Percentiles rank a stretch among this genome's conserved stretches.
Evolutionary conservation across 768 basidiomycete species (phyloP).

Genomic region (Leccinum variicolor): DNA sequence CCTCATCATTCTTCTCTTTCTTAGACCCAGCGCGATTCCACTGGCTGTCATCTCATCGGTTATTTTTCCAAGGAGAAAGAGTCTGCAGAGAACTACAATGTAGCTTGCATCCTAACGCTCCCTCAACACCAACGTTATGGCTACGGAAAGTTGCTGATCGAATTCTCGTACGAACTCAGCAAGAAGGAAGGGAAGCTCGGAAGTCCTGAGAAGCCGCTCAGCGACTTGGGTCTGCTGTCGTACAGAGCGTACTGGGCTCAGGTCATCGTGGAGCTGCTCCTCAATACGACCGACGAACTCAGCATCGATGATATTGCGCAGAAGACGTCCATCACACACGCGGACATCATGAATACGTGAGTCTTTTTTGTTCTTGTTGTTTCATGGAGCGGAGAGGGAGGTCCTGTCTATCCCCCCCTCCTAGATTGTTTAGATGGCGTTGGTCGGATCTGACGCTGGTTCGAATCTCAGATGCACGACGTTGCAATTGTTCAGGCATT

Average conservation of each 20-base stretch:
- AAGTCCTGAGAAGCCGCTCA: slow-evolving; percentile 96
- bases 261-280: slow-evolving; percentile 86
- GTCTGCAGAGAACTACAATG: slow-evolving; percentile 95
- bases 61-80: slow-evolving; percentile 99
- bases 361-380: slow-evolving; percentile 31
- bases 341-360: slow-evolving; percentile 98
- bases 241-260: slow-evolving; percentile 99
- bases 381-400: background rate
- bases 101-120: slow-evolving; percentile 97
- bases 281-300: slow-evolving; percentile 68
- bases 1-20: background rate
- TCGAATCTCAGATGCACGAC: slow-evolving; percentile 73
- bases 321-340: slow-evolving; percentile 90
- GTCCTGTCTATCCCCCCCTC: background rate
- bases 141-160: slow-evolving; percentile 92
- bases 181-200: slow-evolving; percentile 96
- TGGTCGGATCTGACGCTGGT: slow-evolving; percentile 7
- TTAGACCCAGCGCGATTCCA: slow-evolving; percentile 79
- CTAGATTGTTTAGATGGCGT: background rate
- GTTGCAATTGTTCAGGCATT: slow-evolving; percentile 91
- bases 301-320: slow-evolving; percentile 97
- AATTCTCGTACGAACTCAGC: slow-evolving; percentile 97
- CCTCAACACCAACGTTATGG: slow-evolving; percentile 97
- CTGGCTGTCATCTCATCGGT: slow-evolving; percentile 91
- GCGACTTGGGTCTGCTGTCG: slow-evolving; percentile 86